Evolutionary conservation across 1,284 basidiomycete species (phyloP).

Genomic region (Trichosporon ovoides): DNA sequence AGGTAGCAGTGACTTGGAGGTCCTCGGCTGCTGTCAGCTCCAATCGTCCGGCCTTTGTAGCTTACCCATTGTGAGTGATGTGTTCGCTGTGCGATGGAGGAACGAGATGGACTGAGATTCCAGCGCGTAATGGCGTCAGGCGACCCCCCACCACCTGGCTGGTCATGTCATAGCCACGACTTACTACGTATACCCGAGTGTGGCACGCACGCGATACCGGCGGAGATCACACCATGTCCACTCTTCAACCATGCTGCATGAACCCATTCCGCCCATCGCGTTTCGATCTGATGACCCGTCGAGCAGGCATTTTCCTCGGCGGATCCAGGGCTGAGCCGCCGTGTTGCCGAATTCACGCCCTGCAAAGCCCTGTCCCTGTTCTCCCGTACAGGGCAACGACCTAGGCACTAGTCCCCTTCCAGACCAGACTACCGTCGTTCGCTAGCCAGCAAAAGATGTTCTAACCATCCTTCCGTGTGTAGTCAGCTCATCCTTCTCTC

Average conservation of each 20-base stretch:
- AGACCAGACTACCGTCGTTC: too few relatives aligned
- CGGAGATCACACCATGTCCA: not conserved
- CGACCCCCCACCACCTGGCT: too few relatives aligned
- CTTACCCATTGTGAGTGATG: constrained; percentile 20
- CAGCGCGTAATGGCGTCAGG: constrained; percentile 4
- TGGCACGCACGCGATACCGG: not conserved
- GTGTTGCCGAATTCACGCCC: too few relatives aligned
- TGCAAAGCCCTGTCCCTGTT: not conserved
- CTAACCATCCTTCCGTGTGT: constrained; percentile 9
- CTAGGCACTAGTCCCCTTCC: too few relatives aligned
- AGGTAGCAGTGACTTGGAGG: constrained; percentile 61
- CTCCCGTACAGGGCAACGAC: not conserved
- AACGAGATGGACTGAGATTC: not conserved
- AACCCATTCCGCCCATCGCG: too few relatives aligned
- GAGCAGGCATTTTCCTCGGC: too few relatives aligned
- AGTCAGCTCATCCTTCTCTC: constrained; percentile 27
- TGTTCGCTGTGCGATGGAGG: too few relatives aligned
- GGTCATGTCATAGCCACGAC: not conserved
- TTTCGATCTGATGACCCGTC: too few relatives aligned
- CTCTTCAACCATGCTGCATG: too few relatives aligned
- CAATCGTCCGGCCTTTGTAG: too few relatives aligned
- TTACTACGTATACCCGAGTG: constrained; percentile 5
- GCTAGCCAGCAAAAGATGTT: not conserved
- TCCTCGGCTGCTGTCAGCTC: constrained; percentile 36
- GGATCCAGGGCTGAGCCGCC: constrained; percentile 36